Evolutionary conservation across 2,329 filamentous ascomycete genomes (phyloP), one percentile per base, ranked within the genome.

Genomic region (Neurospora crassa): DNA sequence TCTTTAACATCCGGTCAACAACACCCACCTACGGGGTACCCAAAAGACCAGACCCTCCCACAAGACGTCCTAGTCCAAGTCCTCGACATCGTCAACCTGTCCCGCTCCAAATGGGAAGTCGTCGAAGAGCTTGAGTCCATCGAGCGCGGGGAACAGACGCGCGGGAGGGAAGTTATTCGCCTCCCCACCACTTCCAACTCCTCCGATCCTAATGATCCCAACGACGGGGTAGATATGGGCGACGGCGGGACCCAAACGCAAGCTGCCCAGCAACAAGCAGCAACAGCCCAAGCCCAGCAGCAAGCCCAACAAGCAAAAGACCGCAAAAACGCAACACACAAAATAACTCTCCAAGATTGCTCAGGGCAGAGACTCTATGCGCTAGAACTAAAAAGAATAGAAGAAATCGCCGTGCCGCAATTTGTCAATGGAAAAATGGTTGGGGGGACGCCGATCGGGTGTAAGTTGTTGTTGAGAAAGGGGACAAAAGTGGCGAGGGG

Each of bases 21-120:
- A 0, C 11, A 40, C 11, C 10, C 40, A 16, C 1, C 40, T 14
- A 12, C 40, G 40, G 40, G 40, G 0, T 42, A 42, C 1, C 6
- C 18, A 43, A 43, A 43, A 7, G n/a, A 47, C 0, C 43, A 47
- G 2, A 0, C 8, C 2, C 40, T 37, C 0, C 82, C 98, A 0
- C 85, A 84, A 1, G 87, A 92, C 41, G 84, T 95, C 0, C 84
- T 91, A 3, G 90, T 96, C 1, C 96, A 98, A 80, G 88, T 98
- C 0, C 82, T 97, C 1, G 94, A 96, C 76, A 85, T 98, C 8
- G 91, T 97, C 78, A 94, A 98, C 78, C 86, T 98, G 24, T 87
- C 90, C 2, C 86, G 87, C 69, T 93, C 91, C 76, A 87, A 91
- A 69, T 97, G 94, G 93, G 91, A 93, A 74, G 93, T 97, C 80